Percentiles rank a stretch among this genome's conserved stretches.
These are phyloP conservation scores for Magnusiomyces ingens DNA, from an alignment of 1,139 yeast genomes.

Conservation along the genomic window DNA sequence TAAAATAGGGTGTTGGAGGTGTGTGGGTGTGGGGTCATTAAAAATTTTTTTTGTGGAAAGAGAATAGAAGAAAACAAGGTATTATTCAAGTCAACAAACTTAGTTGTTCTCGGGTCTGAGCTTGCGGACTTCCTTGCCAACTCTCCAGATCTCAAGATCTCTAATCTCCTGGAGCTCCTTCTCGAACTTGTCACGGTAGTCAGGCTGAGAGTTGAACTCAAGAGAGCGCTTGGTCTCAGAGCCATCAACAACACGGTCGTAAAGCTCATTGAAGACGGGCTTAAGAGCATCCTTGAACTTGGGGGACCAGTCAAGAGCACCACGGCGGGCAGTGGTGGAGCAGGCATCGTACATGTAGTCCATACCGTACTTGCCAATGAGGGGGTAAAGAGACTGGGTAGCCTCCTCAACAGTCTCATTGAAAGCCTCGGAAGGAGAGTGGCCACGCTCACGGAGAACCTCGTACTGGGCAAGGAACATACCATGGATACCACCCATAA, in stretches of 20 bases:
- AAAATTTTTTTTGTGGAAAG: background rate
- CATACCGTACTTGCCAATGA: constrained; percentile 99
- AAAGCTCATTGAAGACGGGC: constrained; percentile 95
- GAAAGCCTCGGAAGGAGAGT: constrained; percentile 99
- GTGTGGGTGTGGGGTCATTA: no score
- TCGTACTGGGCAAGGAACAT: constrained; percentile 99
- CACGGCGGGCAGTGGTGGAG: constrained; percentile 99
- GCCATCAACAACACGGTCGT: constrained; percentile 93
- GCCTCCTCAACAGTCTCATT: constrained; percentile 99
- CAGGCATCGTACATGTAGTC: constrained; percentile 99
- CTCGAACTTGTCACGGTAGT: constrained; percentile 96
- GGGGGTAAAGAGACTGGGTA: constrained; percentile 97
- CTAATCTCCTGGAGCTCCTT: constrained; percentile 88
- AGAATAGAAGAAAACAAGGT: background rate
- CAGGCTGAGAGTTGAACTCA: constrained; percentile 95
- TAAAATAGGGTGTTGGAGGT: no score
- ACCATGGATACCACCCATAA: constrained; percentile 99
- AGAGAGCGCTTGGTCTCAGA: constrained; percentile 96
- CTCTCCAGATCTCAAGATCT: constrained; percentile 98
- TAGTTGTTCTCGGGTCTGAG: constrained; percentile 98
- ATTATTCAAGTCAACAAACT: constrained; percentile 17
- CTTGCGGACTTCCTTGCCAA: constrained; percentile 99
- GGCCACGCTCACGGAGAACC: constrained; percentile 98
- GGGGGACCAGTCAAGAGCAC: constrained; percentile 99
- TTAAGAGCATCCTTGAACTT: constrained; percentile 96